A percentile compares a stretch with the other conserved stretches of the same genome.
Conservation (phyloP, 139 green algal genomes). For the Picochlorum costavermella region DNA sequence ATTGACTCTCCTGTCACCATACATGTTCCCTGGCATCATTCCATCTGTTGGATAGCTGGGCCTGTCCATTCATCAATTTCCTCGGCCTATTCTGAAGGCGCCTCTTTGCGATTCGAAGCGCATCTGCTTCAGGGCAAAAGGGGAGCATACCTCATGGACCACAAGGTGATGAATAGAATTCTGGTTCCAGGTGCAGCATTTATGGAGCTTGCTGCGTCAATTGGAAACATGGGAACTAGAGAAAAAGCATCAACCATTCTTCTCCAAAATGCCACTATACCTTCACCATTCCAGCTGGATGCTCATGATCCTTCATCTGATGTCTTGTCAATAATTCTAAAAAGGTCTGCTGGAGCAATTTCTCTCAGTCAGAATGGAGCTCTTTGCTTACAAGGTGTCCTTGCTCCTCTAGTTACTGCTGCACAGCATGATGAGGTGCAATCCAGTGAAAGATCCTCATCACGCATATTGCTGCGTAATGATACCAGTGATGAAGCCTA, state of each 20-base stretch:
- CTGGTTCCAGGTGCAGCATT: constrained; percentile 43
- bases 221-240: neutral
- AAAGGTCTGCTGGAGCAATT: no score
- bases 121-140: neutral
- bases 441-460: no score
- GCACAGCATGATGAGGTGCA: no score
- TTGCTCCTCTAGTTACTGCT: no score
- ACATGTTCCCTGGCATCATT: neutral
- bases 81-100: neutral
- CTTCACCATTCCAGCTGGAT: neutral
- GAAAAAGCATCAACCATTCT: neutral
- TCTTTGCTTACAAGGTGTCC: no score
- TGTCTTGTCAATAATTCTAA: no score
- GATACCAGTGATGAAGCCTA: no score
- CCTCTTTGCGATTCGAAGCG: neutral
- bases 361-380: no score
- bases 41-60: neutral
- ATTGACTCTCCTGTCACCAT: neutral
- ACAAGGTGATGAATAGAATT: constrained; percentile 26
- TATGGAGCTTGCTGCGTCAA: constrained; percentile 41
- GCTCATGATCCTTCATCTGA: neutral
- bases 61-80: neutral
- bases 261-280: neutral
- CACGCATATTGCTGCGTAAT: no score
- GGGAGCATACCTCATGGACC: constrained; percentile 53